Evolutionary conservation across 306 rosid species (phyloP), one percentile per base, ranked within the genome.

Genomic region (Erythrophleum fordii): DNA sequence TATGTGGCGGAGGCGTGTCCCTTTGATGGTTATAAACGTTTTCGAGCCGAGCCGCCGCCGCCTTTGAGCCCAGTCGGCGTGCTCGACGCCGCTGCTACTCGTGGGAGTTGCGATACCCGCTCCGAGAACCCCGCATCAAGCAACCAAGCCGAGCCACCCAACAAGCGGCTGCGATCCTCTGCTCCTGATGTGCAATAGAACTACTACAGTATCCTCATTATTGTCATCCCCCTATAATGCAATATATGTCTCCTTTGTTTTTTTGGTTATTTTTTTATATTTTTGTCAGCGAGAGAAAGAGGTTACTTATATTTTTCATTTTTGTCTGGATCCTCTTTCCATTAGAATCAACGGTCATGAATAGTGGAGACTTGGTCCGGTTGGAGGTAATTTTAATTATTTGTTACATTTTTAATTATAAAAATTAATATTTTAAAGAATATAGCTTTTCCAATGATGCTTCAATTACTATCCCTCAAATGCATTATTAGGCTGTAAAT

Each of bases 61-160:
- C 92, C 96, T 1, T 81, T 89, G 0, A 91, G 97, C 61, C 97
- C 97, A 0, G 80, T 80, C 22, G 97, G 91, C 44, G 97, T 91
- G 28, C 90, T 93, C 1, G 97, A 93, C 65, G 93, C 93, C 2
- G 88, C 86, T 39, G 83, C 85, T 3, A 83, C 86, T 3, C 87
- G 90, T 60, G 81, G 0, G 5, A 91, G 97, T 82, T 89, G 91
- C 35, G 92, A 88, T 78, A 89, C 92, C 5, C 88, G 65, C 74
- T 83, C 92, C 2, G 88, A 88, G 5, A 77, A 66, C 70, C 75
- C 75, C 2, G 77, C 35, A 20, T 79, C 87, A 4, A 58, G 37
- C 76, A 23, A n/a, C 48, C 75, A 45, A 80, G 83, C 84, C 45
- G 89, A 80, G 85, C 91, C 85, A 34, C 80, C 82, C 3, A n/a